Evolutionary conservation across 192 early-diverging fungal species (phyloP).

Genomic region (Phycomyces blakesleeanus): DNA sequence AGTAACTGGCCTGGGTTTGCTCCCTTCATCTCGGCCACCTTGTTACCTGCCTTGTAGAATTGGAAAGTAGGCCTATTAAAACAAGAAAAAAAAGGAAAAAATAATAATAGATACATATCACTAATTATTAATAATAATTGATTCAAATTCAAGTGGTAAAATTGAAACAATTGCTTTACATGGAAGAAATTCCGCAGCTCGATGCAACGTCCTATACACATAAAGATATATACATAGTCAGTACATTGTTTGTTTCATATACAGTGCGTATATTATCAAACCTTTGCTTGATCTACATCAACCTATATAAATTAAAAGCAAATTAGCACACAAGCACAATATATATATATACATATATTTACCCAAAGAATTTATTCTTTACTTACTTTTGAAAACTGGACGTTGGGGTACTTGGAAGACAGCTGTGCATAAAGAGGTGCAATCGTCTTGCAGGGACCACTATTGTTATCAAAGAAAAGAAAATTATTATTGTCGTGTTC

Average conservation of each 20-base stretch:
- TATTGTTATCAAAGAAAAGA: constrained; percentile 12
- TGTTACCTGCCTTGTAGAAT: constrained; percentile 71
- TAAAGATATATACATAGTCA: neutral
- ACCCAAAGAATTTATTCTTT: no score
- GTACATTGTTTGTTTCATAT: constrained; percentile 12
- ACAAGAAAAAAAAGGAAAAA: neutral
- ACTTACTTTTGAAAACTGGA: constrained; percentile 48
- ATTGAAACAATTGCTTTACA: constrained; percentile 46
- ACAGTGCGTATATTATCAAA: no score
- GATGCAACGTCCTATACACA: constrained; percentile 36
- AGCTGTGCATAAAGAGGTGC: constrained; percentile 50
- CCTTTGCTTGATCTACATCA: constrained; percentile 23
- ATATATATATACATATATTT: no score
- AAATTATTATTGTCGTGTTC: neutral
- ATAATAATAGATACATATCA: no score
- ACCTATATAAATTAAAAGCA: constrained; percentile 11
- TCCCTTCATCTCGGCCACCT: constrained; percentile 76
- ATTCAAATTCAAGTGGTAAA: no score
- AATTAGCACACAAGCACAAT: no score
- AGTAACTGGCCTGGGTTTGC: constrained; percentile 73
- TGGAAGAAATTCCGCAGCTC: constrained; percentile 39
- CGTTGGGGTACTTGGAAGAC: constrained; percentile 44
- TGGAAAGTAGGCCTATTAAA: constrained; percentile 80
- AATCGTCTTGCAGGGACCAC: constrained; percentile 52
- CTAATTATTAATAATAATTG: no score